Evolutionary conservation across 768 basidiomycete species (phyloP), one percentile per base, ranked within the genome.

Genomic region (Psilocybe subaeruginosa): DNA sequence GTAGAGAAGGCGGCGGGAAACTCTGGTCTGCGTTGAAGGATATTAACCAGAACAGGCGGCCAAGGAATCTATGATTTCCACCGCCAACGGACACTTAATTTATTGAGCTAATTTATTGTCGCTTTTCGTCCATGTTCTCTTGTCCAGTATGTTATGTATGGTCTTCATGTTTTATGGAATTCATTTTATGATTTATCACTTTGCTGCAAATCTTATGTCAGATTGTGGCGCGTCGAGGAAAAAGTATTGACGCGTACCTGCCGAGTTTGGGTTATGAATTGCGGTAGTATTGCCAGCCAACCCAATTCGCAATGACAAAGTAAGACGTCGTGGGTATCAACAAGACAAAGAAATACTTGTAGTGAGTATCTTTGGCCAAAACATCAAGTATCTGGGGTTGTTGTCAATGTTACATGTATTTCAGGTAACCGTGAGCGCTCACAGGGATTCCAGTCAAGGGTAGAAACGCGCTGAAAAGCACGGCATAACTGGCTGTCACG

Each of bases 261-360:
- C n/a, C 31, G 30, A 4, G n/a, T 27, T 29, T 41, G n/a, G 29
- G 27, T 62, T 74, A 96, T 9, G 94, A 93, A 73, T 95, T 95
- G 47, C 91, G 87, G 72, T 93, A 98, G 74, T 94, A 97, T 74
- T 98, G 95, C 95, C 95, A 98, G 45, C 96, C 96, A 41, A 97
- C 93, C 97, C 97, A 99, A 69, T 98, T 98, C 45, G 95, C 94
- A 68, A 99, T 99, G 56, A 94, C 91, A 73, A 95, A 97, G 75
- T 93, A 95, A 43, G 90, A 81, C 8, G 82, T 85, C 7, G 89
- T 88, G 11, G 97, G 95, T 48, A 98, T 82, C 47, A 95, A 78
- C 41, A 97, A 76, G 9, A 95, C 75, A 31, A 76, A 68, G 66
- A 97, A 86, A 75, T 97, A 97, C 76, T 95, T 96, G 86, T 97